Evolutionary conservation across 2,329 filamentous ascomycete genomes (phyloP), one percentile per base, ranked within the genome.

Genomic region (Xylaria hypoxylon): DNA sequence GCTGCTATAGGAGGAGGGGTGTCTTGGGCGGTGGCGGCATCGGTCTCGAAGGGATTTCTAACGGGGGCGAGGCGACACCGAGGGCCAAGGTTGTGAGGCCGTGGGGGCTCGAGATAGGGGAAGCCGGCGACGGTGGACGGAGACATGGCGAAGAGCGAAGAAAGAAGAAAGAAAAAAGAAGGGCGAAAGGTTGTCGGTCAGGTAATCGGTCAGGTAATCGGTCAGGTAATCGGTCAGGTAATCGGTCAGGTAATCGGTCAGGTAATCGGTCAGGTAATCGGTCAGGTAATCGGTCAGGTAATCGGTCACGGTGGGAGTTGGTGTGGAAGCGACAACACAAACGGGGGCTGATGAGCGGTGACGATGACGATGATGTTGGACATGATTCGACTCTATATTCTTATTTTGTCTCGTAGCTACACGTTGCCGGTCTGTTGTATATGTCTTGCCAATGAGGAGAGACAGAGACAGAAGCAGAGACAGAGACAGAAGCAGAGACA

Each of bases 1-100:
- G 90, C 85, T 35, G 85, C 83, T 60, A 91, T 78, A 0, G 87
- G 84, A 17, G 87, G 84, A 17, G 91, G 90, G 26, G 86, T 83
- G 59, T 81, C 82, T 60, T 84, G 80, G 50, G 80, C 77, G 62
- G 79, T 47, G 38, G 52, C 78, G 28, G 48, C 78, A 26, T 77
- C 67, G 28, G 73, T 64, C 5, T 78, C 72, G 62, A 78, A 72
- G 31, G 79, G 78, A 74, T 80, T 72, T 64, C 82, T 73, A 74
- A 83, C 72, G 73, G 85, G 83, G 13, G 84, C 82, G 44, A 88
- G 79, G 42, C 85, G 85, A 75, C 90, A 92, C 62, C 83, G 85
- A 28, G 85, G 77, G 66, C 87, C 87, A 71, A 87, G 87, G 13
- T 86, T 90, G 77, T 92, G 90, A 53, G 68, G 63, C 62, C 69